Base-by-base conservation (phyloP, 139 green algal genomes). In the Chlamydomonas sphaeroides region DNA sequence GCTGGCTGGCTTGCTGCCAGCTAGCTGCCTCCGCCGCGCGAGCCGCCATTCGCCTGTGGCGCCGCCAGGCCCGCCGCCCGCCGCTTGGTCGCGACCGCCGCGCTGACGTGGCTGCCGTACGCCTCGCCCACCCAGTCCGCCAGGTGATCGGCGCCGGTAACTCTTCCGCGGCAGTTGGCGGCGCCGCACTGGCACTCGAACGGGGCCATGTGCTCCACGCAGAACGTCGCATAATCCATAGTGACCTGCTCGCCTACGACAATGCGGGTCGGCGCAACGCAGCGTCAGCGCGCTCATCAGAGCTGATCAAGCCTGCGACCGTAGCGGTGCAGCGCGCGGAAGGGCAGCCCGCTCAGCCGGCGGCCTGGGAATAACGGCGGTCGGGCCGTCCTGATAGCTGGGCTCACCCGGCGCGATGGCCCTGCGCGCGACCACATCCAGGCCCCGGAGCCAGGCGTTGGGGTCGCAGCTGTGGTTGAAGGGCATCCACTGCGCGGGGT, bases 401-500 rank as follows among this genome's bases (percentile, higher is more conserved):
- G 23, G 1, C 66, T 23, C 49, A 77, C 69, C 69, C 33, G 35
- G 57, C 32, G 33, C 71, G 11, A 88, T 84, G 62, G 49, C 26
- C 33, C 75, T 41, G 23, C 83, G 32, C 35, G 83, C 83, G 42
- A 88, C 83, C 48, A 84, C 65, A 45, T 88, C 38, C 25, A 88
- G 76, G 5, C 83, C 83, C 5, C 45, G 25, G 38, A 84, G 57
- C 68, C 78, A 84, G 21, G 57, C 49, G 68, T 84, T 88, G 42
- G 83, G 83, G 68, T 88, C 83, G 38, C 83, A 88, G 25, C 35
- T 69, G 75, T 88, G 83, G 51, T 79, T 88, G 32, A 88, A 48
- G 4, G 83, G 83, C n/a, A 77, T 36, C 75, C 75, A 88, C 21
- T 49, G 20, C 17, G 81, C 63, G 36, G 78, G 83, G 65, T 88